Evolutionary conservation across 1,284 basidiomycete species (phyloP).

Genomic region (Gymnopus androsaceus): DNA sequence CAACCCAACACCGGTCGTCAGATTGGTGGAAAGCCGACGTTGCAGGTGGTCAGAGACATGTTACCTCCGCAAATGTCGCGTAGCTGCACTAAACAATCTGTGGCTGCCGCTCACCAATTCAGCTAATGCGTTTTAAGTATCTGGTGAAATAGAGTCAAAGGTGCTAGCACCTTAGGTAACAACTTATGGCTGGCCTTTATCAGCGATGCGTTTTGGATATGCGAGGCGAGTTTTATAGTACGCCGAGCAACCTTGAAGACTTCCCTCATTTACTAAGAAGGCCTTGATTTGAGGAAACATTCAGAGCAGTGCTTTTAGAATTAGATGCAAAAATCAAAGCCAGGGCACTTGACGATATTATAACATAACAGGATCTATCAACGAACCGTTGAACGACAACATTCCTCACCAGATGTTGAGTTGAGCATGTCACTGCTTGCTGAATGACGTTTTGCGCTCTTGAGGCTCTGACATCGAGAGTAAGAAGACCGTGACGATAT

Average conservation of each 20-base stretch:
- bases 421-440: no score
- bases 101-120: background rate
- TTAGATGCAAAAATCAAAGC: no score
- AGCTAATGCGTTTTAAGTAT: background rate
- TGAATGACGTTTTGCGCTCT: no score
- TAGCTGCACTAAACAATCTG: conserved; percentile 19
- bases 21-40: background rate
- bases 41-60: conserved; percentile 25
- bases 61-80: conserved; percentile 25
- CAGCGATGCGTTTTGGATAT: conserved; percentile 7
- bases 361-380: no score
- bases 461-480: background rate
- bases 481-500: conserved; percentile 2
- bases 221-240: background rate
- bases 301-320: background rate
- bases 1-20: background rate
- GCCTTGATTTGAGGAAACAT: background rate
- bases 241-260: background rate
- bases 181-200: no score
- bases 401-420: no score
- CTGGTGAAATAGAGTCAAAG: no score
- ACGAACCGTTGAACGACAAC: no score
- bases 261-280: background rate
- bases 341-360: no score
- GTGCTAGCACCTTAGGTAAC: no score